Conservation (phyloP, 2,329 filamentous ascomycete species). For the Bipolaris sorokiniana region DNA sequence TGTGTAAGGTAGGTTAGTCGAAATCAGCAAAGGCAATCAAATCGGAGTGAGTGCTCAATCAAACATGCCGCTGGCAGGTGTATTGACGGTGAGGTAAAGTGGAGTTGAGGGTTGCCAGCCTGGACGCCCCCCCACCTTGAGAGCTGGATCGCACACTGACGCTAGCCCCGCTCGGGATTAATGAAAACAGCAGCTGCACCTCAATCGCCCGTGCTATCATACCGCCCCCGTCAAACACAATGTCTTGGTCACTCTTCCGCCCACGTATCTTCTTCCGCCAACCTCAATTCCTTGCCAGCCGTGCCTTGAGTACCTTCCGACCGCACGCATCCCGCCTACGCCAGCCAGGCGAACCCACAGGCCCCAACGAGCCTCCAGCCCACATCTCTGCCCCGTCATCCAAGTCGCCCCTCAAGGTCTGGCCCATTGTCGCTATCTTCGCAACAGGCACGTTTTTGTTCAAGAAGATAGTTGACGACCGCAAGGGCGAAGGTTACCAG, state of each 20-base stretch:
- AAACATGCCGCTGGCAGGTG: not conserved
- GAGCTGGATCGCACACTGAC: not conserved
- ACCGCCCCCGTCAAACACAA: constrained; percentile 34
- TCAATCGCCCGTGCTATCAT: constrained; percentile 28
- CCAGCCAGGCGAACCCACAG: constrained; percentile 45
- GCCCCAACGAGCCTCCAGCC: constrained; percentile 48
- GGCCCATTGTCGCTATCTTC: constrained; percentile 57
- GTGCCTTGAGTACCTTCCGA: constrained; percentile 35
- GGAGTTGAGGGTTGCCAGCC: constrained; percentile 2
- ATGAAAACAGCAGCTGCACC: constrained; percentile 27
- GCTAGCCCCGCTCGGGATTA: constrained; percentile 9
- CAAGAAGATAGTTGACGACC: constrained; percentile 54
- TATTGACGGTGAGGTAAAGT: not conserved
- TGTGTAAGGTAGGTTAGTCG: not conserved
- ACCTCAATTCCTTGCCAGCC: constrained; percentile 13
- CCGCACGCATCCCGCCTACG: constrained; percentile 38
- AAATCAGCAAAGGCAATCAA: not conserved
- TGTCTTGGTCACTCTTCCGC: constrained; percentile 35
- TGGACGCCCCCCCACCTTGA: not conserved
- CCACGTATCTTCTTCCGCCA: constrained; percentile 19
- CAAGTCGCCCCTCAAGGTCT: constrained; percentile 50
- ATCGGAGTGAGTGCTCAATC: not conserved
- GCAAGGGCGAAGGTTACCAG: constrained; percentile 47
- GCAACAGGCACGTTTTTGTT: constrained; percentile 54
- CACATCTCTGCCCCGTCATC: constrained; percentile 44